These are phyloP conservation scores for Moesziomyces antarcticus DNA, from an alignment of 1,284 basidiomycete species.

Conservation along the genomic window DNA sequence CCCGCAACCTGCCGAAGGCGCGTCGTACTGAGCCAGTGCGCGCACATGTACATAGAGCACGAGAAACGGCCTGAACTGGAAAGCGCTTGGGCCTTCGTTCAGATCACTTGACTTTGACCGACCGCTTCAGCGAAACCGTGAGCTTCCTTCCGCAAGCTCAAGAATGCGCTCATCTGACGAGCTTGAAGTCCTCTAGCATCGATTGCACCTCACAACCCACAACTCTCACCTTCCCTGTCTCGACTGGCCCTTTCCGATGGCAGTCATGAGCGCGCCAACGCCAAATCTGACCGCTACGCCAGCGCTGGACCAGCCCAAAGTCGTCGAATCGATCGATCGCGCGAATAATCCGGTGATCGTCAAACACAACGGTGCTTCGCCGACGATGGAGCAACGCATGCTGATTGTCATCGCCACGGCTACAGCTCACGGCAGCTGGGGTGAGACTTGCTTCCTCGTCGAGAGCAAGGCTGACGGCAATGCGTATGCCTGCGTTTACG, in stretches of 20 bases:
- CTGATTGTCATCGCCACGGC: conserved; percentile 11
- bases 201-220: too few relatives aligned
- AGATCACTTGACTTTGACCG: too few relatives aligned
- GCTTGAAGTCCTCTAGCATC: too few relatives aligned
- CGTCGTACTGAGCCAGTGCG: conserved; percentile 44
- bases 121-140: too few relatives aligned
- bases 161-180: too few relatives aligned
- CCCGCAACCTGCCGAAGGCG: conserved; percentile 90
- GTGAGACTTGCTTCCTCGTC: conserved; percentile 31
- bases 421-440: conserved; percentile 14
- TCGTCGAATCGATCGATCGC: background rate
- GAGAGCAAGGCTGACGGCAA: background rate
- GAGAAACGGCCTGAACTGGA: conserved; percentile 4
- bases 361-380: background rate
- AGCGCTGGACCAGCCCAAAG: too few relatives aligned
- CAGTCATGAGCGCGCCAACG: too few relatives aligned
- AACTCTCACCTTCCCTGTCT: too few relatives aligned
- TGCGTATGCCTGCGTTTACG: conserved; percentile 11
- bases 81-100: too few relatives aligned
- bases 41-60: conserved; percentile 28
- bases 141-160: too few relatives aligned
- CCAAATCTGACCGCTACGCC: too few relatives aligned
- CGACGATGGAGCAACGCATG: background rate
- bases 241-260: too few relatives aligned
- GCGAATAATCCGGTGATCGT: background rate